A percentile compares a stretch with the other conserved stretches of the same genome.
Evolutionary conservation across 1,284 basidiomycete species (phyloP).

Genomic region (Sanghuangporus weigelae): DNA sequence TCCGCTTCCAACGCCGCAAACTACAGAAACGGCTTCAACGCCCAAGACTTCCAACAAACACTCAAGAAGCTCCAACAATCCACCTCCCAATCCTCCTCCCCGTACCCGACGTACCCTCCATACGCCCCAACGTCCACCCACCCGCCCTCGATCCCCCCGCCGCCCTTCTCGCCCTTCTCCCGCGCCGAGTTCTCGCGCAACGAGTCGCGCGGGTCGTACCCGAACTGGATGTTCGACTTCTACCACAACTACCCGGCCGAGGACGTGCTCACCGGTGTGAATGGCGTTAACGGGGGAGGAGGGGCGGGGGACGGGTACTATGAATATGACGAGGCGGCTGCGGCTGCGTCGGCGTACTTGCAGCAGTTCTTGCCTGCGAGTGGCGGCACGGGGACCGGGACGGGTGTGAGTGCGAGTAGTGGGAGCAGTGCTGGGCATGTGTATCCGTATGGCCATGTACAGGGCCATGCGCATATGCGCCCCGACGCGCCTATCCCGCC

Average conservation of each 20-base stretch:
- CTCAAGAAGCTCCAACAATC: constrained; percentile 26
- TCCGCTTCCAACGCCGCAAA: background rate
- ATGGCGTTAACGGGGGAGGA: background rate
- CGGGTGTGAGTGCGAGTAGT: background rate
- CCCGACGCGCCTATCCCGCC: constrained; percentile 71
- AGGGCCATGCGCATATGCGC: constrained; percentile 27
- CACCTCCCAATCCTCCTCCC: background rate
- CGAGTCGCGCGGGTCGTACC: constrained; percentile 16
- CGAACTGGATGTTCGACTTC: constrained; percentile 17
- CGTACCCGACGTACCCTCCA: constrained; percentile 12
- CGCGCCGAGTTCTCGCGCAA: constrained; percentile 9
- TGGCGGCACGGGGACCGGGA: background rate
- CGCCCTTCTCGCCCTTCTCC: constrained; percentile 22
- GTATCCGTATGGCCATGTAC: background rate
- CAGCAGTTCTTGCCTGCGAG: constrained; percentile 13
- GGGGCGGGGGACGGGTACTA: background rate
- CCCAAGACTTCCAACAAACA: constrained; percentile 44
- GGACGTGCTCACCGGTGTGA: background rate
- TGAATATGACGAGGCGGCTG: constrained; percentile 12
- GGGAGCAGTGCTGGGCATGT: constrained; percentile 40
- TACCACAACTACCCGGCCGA: constrained; percentile 18
- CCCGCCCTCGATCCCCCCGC: constrained; percentile 16
- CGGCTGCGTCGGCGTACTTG: constrained; percentile 3
- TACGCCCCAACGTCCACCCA: constrained; percentile 15
- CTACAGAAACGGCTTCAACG: constrained; percentile 34